Conservation (phyloP, 2,329 filamentous ascomycete genomes). For the Xylaria sp. region DNA sequence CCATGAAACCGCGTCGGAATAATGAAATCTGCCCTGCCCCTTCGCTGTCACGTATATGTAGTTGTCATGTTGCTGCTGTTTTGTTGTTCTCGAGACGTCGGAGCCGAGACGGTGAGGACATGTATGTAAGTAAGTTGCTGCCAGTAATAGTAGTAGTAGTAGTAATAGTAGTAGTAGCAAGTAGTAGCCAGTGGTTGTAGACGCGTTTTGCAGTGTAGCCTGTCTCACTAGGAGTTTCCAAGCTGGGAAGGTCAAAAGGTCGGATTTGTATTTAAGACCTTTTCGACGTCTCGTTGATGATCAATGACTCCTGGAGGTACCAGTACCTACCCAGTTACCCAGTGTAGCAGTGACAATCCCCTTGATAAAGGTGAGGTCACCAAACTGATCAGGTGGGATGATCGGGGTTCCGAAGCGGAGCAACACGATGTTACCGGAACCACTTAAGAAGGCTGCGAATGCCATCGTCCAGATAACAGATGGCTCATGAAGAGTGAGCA, state of each 20-base stretch:
- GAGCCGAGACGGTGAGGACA: conserved; percentile 6
- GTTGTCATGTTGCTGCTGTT: no score
- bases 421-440: conserved; percentile 20
- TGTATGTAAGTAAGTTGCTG: no score
- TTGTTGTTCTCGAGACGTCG: background rate
- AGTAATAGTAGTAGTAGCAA: no score
- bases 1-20: background rate
- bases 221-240: conserved; percentile 11
- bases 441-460: conserved; percentile 15
- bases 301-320: background rate
- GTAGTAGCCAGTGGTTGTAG: background rate
- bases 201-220: conserved; percentile 1
- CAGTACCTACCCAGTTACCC: background rate
- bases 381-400: conserved; percentile 23
- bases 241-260: conserved; percentile 14
- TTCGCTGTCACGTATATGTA: background rate
- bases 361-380: conserved; percentile 19
- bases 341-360: conserved; percentile 3
- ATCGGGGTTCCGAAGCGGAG: conserved; percentile 23
- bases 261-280: conserved; percentile 3
- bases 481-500: conserved; percentile 3
- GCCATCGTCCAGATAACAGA: conserved; percentile 9
- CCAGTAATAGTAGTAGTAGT: no score
- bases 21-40: background rate
- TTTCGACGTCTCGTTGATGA: conserved; percentile 2